Base-by-base conservation (phyloP, 148 eudicot genomes). In the Dianthus caryophyllus region DNA sequence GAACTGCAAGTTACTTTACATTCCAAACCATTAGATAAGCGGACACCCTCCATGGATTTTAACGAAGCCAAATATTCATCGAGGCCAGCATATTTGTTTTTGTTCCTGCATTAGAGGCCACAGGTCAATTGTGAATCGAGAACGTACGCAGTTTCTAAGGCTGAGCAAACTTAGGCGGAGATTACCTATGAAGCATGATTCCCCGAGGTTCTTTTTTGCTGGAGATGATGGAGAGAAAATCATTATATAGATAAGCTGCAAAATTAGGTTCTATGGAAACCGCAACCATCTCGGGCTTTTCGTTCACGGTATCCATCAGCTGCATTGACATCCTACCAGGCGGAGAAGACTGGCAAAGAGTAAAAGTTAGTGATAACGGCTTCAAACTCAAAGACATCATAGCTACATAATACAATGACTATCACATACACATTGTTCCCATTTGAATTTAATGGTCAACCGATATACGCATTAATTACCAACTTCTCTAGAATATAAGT, bases 241-340 rank as follows among this genome's bases (percentile, higher is more conserved):
- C 96, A 46, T 86, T 86, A 66, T 76, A 66, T 41, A 93, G 78
- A 83, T 93, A 86, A 51, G 80, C 80, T 8, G 88, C 77, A 82
- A 93, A 93, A 70, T 84, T 83, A 61, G 98, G 96, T 63, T 93
- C 96, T 67, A 93, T 53, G 51, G 95, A 87, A 69, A 90, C 97
- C 22, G 96, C 87, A 62, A 90, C 86, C 74, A 86, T 84, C 63
- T 93, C 98, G 64, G 88, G 84, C 82, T 90, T 90, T 71, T 88
- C 95, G 75, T 82, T 81, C 58, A 84, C 92, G 72, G 81, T 85
- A 65, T 88, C 92, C 96, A 93, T 90, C 82, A 93, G 75, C 81
- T 93, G 96, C 59, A 88, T 82, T 48, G 90, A 81, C 73, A 86
- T 50, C 46, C 63, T 77, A 24, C 76, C 61, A 14, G 87, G 97